A percentile compares a stretch with the other conserved stretches of the same genome.
These are phyloP conservation scores for Cladophialophora immunda DNA, from an alignment of 2,329 filamentous ascomycete genomes.

Conservation along the genomic window DNA sequence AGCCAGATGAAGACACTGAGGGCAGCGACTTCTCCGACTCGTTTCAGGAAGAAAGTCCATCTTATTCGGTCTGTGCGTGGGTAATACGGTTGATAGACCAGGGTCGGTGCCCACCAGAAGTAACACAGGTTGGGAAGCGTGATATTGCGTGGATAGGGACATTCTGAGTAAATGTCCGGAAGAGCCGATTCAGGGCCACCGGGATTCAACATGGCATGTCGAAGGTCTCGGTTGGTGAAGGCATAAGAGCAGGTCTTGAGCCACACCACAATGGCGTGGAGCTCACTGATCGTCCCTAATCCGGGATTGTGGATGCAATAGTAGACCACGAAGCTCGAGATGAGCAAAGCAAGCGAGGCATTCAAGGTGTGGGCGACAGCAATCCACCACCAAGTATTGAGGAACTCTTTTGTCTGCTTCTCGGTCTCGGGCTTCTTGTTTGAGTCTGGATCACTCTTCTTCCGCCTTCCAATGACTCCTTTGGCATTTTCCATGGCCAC, in stretches of 20 bases:
- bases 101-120: conserved; percentile 97
- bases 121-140: conserved; percentile 87
- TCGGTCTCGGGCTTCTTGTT: conserved; percentile 66
- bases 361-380: conserved; percentile 85
- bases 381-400: conserved; percentile 79
- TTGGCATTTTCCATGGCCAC: conserved; percentile 82
- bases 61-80: conserved; percentile 82
- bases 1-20: conserved; percentile 95
- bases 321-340: conserved; percentile 88
- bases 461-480: conserved; percentile 65
- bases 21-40: conserved; percentile 77
- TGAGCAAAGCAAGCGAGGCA: conserved; percentile 78
- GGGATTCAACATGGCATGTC: conserved; percentile 87
- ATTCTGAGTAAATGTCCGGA: conserved; percentile 81
- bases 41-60: conserved; percentile 87
- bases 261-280: conserved; percentile 95
- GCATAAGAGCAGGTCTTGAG: conserved; percentile 96
- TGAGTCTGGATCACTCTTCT: conserved; percentile 61
- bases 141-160: conserved; percentile 91
- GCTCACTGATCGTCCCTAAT: conserved; percentile 87
- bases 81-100: conserved; percentile 97
- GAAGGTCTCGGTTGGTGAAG: conserved; percentile 93
- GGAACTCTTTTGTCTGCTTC: conserved; percentile 70
- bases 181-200: conserved; percentile 71
- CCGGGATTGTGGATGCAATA: conserved; percentile 90